These are phyloP conservation scores for Blepharisma japonicum DNA, from an alignment of 73 alveolate genomes.

Conservation along the genomic window DNA sequence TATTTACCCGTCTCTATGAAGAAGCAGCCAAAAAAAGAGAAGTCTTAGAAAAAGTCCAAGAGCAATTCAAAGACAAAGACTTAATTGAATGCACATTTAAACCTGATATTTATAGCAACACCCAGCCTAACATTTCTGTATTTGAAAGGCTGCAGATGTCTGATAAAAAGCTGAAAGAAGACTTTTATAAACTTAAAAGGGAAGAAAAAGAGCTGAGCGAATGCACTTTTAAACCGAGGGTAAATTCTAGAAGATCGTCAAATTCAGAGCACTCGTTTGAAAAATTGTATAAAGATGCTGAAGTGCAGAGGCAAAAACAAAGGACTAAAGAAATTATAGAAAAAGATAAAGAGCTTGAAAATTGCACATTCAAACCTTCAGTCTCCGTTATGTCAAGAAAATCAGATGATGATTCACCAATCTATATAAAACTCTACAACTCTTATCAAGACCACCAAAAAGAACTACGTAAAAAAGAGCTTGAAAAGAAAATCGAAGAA, in stretches of 20 bases:
- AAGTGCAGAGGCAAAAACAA: slow-evolving; percentile 22
- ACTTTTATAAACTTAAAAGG: neutral
- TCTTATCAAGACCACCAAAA: slow-evolving; percentile 3
- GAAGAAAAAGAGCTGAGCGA: slow-evolving; percentile 2
- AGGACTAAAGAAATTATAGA: slow-evolving; percentile 7
- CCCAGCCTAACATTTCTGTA: neutral
- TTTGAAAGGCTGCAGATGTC: neutral
- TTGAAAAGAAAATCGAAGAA: slow-evolving; percentile 10
- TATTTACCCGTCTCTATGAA: slow-evolving; percentile 15
- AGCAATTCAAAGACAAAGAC: neutral
- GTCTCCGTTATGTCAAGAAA: neutral
- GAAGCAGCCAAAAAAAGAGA: neutral
- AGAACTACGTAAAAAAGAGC: neutral
- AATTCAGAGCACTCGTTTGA: neutral
- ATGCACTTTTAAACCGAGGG: slow-evolving; percentile 14
- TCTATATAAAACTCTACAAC: slow-evolving; percentile 7
- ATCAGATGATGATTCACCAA: neutral
- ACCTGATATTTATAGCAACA: neutral
- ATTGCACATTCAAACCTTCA: slow-evolving; percentile 11
- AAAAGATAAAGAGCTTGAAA: slow-evolving; percentile 12
- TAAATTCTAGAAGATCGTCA: neutral
- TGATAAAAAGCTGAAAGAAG: neutral
- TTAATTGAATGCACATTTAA: slow-evolving; percentile 14
- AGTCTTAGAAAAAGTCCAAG: neutral
- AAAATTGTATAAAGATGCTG: slow-evolving; percentile 27